A percentile compares a stretch with the other conserved stretches of the same genome.
Conservation (phyloP, 257 asterid genomes). For the Solanum paucissectum region DNA sequence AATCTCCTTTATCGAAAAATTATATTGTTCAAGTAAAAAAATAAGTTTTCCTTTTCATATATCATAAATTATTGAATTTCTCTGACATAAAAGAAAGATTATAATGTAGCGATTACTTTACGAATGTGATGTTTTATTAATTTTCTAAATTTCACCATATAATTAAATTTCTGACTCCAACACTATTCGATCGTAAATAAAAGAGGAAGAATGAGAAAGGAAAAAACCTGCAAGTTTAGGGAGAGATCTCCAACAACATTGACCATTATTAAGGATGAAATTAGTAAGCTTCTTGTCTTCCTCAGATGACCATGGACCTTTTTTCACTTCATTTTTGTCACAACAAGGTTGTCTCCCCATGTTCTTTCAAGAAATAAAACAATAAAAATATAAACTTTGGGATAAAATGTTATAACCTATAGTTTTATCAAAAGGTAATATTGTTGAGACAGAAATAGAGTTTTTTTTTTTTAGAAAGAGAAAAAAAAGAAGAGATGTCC, state of each 20-base stretch:
- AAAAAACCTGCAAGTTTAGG: slow-evolving; percentile 83
- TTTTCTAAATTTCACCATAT: neutral
- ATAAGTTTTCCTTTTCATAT: neutral
- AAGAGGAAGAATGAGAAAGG: neutral
- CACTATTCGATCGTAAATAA: neutral
- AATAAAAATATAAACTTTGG: neutral
- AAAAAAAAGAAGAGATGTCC: neutral
- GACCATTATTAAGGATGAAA: slow-evolving; percentile 78
- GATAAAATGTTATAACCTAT: neutral
- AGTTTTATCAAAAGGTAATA: neutral
- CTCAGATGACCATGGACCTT: slow-evolving; percentile 94
- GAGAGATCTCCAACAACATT: slow-evolving; percentile 97
- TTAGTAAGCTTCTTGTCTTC: slow-evolving; percentile 76
- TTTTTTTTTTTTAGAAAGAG: no score
- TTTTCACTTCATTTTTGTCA: slow-evolving; percentile 85
- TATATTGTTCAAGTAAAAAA: neutral
- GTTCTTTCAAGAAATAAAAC: neutral
- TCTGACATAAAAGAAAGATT: neutral
- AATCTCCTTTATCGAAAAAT: neutral
- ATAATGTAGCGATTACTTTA: neutral
- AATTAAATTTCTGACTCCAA: neutral
- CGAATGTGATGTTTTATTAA: neutral
- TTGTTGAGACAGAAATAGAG: neutral
- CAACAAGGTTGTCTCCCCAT: slow-evolving; percentile 98
- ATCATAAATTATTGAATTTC: neutral